Percentiles rank a stretch among this genome's conserved stretches.
These are phyloP conservation scores for Geranium brycei DNA, from an alignment of 345 rosid genomes.

Conservation along the genomic window DNA sequence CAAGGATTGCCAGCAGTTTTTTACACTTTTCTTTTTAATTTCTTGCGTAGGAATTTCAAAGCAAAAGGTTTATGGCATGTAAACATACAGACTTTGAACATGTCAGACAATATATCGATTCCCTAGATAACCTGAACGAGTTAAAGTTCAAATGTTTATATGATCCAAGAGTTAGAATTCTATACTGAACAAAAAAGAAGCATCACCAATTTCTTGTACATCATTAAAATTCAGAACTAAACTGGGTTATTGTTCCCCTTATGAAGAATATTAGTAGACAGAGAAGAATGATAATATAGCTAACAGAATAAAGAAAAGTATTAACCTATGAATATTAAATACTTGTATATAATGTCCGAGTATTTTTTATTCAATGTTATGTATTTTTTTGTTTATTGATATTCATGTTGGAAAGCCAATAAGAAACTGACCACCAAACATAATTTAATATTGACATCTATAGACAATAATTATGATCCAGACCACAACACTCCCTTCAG, in stretches of 20 bases:
- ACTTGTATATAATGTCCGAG: no score
- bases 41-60: background rate
- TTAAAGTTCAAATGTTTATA: background rate
- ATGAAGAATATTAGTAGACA: background rate
- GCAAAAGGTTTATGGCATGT: background rate
- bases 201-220: background rate
- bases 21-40: no score
- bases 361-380: background rate
- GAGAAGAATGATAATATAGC: background rate
- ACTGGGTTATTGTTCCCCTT: no score
- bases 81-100: background rate
- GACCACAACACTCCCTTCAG: no score
- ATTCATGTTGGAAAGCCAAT: background rate
- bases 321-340: background rate
- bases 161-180: background rate
- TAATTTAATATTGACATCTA: background rate
- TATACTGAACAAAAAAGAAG: background rate
- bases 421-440: background rate
- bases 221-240: background rate
- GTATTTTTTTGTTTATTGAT: background rate
- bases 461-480: no score
- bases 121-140: no score
- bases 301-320: no score
- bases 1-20: no score
- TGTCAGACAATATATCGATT: no score